Conservation (phyloP, 75 land plant genomes). For the Adiantum capillusveneris region DNA sequence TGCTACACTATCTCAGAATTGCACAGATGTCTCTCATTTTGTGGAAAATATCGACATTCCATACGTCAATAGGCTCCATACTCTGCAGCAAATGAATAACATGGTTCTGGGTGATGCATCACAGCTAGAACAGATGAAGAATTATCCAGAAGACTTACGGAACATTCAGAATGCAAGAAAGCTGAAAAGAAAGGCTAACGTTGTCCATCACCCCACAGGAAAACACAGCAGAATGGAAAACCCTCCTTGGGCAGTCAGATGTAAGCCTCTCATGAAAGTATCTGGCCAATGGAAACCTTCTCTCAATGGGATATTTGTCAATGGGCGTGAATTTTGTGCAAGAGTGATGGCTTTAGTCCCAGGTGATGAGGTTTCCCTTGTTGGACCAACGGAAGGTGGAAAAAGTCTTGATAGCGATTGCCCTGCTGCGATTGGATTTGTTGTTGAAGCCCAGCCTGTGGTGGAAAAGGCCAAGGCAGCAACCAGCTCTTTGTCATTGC, state of each 20-base stretch:
- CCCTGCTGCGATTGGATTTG: conserved; percentile 34
- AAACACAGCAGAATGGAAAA: too few species aligned
- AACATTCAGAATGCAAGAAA: too few species aligned
- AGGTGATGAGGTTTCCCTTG: conserved; percentile 58
- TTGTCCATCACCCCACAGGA: too few species aligned
- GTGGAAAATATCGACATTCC: not conserved
- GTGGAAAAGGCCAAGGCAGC: not conserved
- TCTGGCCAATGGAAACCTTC: conserved; percentile 24
- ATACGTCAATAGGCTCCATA: not conserved
- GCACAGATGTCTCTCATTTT: not conserved
- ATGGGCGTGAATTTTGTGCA: conserved; percentile 40
- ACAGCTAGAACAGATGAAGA: too few species aligned
- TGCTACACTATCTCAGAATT: not conserved
- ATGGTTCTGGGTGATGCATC: too few species aligned
- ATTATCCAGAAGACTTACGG: too few species aligned
- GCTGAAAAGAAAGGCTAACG: too few species aligned
- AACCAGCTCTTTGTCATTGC: not conserved
- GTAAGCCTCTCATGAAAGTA: too few species aligned
- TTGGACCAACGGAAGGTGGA: conserved; percentile 8
- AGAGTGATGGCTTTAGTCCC: conserved; percentile 13
- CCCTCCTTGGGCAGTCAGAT: too few species aligned
- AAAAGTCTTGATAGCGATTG: conserved; percentile 4
- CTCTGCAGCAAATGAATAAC: too few species aligned
- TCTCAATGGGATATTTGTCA: conserved; percentile 57
- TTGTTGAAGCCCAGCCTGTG: conserved; percentile 27